phyloP scores from a whole-genome alignment of 2,329 filamentous ascomycete genomes.

The Colletotrichum abscissum region DNA sequence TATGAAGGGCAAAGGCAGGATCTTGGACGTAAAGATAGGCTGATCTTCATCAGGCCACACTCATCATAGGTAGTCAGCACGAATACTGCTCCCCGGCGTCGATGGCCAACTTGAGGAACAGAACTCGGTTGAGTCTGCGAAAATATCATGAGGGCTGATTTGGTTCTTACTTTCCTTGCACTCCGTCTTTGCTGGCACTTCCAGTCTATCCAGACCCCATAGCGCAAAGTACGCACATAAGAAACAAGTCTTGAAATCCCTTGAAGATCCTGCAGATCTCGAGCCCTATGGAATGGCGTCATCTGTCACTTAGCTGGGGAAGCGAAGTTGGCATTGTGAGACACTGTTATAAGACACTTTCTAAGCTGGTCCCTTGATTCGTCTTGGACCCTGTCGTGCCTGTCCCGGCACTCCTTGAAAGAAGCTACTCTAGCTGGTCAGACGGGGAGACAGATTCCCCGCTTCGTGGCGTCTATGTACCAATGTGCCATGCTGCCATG shows the following conservation, averaged over 20 bases:
- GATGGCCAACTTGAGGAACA: no score
- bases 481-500: background rate
- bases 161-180: no score
- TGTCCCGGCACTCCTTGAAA: background rate
- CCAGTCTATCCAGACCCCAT: no score
- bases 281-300: constrained; percentile 14
- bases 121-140: no score
- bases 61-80: no score
- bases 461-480: background rate
- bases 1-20: background rate
- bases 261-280: background rate
- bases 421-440: background rate
- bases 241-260: background rate
- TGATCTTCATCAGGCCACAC: no score
- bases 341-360: background rate
- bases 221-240: background rate
- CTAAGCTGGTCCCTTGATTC: background rate
- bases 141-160: no score
- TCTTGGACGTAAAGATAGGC: background rate
- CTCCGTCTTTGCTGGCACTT: no score
- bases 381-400: background rate
- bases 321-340: constrained; percentile 20
- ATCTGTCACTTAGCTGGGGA: background rate
- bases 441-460: background rate
- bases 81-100: no score